phyloP scores from a whole-genome alignment of 495 filamentous ascomycete genomes.

The Talaromyces borbonicus region DNA sequence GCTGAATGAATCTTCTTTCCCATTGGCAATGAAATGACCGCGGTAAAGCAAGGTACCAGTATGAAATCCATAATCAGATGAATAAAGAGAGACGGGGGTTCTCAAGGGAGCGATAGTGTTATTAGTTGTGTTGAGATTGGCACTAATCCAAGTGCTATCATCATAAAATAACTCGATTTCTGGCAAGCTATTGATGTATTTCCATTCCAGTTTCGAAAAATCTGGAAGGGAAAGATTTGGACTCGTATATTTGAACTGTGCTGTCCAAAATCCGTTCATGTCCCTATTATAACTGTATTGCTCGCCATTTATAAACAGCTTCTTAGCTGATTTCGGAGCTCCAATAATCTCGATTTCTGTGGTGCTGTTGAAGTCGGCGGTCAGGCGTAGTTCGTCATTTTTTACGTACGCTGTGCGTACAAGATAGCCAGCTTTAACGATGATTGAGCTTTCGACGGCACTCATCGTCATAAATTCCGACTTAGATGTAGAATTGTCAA shows the following conservation, averaged over 20 bases:
- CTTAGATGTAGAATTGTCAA: conserved; percentile 17
- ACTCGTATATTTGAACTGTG: conserved; percentile 27
- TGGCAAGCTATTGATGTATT: conserved; percentile 25
- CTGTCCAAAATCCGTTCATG: conserved; percentile 27
- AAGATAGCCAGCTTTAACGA: conserved; percentile 54
- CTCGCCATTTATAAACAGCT: conserved; percentile 40
- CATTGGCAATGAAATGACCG: conserved; percentile 19
- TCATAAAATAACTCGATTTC: conserved; percentile 46
- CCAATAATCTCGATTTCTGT: conserved; percentile 46
- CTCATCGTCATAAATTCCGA: conserved; percentile 29
- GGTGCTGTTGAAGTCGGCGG: conserved; percentile 51
- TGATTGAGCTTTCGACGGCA: conserved; percentile 31
- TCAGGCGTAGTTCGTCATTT: conserved; percentile 32
- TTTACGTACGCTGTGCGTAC: conserved; percentile 40
- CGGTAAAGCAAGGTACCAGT: conserved; percentile 50
- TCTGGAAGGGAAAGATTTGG: conserved; percentile 36
- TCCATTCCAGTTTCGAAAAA: conserved; percentile 14
- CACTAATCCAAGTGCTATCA: conserved; percentile 46
- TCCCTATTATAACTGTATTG: conserved; percentile 9
- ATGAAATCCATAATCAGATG: conserved; percentile 55
- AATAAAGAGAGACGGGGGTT: conserved; percentile 47
- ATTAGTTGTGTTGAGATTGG: conserved; percentile 35
- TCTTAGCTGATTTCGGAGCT: conserved; percentile 22
- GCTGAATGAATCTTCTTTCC: background rate
- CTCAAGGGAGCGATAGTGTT: conserved; percentile 37